Evolutionary conservation across 768 basidiomycete genomes (phyloP).

Genomic region (Boletus rubroflammeus): DNA sequence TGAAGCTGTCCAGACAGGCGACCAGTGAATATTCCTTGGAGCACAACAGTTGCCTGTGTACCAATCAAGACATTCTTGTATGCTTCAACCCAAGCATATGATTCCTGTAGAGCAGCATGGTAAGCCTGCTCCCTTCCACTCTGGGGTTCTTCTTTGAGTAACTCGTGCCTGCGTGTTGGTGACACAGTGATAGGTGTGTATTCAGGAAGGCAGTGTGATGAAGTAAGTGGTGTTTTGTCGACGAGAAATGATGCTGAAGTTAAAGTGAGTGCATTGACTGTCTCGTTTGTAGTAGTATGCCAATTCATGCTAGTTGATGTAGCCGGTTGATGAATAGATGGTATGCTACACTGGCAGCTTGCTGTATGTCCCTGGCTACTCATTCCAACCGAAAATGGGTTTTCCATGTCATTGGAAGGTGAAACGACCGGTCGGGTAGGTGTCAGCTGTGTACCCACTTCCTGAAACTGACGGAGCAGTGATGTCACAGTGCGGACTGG

Average conservation of each 20-base stretch:
- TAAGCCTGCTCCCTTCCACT: background rate
- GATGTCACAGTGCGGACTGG: no score
- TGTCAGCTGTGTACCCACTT: no score
- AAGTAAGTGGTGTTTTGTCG: background rate
- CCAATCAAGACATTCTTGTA: constrained; percentile 5
- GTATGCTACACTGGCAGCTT: no score
- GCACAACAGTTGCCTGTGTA: constrained; percentile 13
- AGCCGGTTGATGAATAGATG: no score
- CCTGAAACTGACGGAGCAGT: no score
- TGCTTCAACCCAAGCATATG: background rate
- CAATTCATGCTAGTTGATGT: no score
- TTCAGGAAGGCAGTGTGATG: background rate
- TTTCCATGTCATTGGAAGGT: no score
- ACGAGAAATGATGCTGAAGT: constrained; percentile 5
- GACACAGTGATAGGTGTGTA: background rate
- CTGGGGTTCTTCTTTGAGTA: background rate
- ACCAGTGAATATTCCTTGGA: constrained; percentile 7
- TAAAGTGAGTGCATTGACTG: no score
- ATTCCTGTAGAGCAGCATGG: background rate
- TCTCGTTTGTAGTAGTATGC: no score
- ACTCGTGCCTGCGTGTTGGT: background rate
- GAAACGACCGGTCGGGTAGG: no score
- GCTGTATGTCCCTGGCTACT: no score
- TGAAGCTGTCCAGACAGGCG: constrained; percentile 9
- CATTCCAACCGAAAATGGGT: no score